These are phyloP conservation scores for Orbilia blumenaviensis DNA, from an alignment of 2,329 filamentous ascomycete species.

Conservation along the genomic window DNA sequence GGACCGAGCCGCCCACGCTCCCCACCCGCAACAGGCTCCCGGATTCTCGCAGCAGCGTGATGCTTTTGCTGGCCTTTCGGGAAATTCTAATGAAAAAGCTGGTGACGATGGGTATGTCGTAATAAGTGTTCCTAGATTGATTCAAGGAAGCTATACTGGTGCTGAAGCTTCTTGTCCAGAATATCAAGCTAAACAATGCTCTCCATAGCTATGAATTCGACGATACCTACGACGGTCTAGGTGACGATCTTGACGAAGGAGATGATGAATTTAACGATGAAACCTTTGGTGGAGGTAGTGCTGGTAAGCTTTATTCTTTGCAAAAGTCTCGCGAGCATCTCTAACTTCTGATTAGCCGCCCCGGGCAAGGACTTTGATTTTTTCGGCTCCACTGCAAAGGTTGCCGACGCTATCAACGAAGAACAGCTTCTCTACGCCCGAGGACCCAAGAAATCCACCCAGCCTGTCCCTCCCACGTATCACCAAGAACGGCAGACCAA, in stretches of 20 bases:
- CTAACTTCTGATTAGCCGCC: constrained; percentile 20
- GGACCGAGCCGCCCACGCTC: constrained; percentile 70
- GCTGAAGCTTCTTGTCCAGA: too few relatives aligned
- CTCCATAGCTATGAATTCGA: constrained; percentile 80
- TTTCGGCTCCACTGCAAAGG: constrained; percentile 88
- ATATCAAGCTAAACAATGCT: too few relatives aligned
- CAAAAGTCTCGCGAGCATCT: neutral
- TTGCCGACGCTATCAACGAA: constrained; percentile 85
- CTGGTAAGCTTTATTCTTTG: constrained; percentile 60
- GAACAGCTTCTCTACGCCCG: constrained; percentile 86
- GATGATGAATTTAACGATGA: constrained; percentile 97
- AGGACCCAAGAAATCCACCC: constrained; percentile 68
- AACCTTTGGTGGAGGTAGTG: constrained; percentile 75
- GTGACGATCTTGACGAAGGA: constrained; percentile 87
- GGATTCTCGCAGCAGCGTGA: constrained; percentile 86
- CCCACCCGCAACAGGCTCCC: constrained; percentile 67
- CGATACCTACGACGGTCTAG: constrained; percentile 95
- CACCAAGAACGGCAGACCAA: constrained; percentile 61
- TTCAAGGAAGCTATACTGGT: too few relatives aligned
- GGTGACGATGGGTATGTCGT: constrained; percentile 62
- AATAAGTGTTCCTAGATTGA: too few relatives aligned
- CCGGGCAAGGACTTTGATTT: constrained; percentile 94
- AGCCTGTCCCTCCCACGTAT: constrained; percentile 59
- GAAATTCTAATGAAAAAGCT: constrained; percentile 67
- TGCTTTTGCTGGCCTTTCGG: constrained; percentile 84